Evolutionary conservation across 2,329 filamentous ascomycete species (phyloP).

Genomic region (Didymella glomerata): DNA sequence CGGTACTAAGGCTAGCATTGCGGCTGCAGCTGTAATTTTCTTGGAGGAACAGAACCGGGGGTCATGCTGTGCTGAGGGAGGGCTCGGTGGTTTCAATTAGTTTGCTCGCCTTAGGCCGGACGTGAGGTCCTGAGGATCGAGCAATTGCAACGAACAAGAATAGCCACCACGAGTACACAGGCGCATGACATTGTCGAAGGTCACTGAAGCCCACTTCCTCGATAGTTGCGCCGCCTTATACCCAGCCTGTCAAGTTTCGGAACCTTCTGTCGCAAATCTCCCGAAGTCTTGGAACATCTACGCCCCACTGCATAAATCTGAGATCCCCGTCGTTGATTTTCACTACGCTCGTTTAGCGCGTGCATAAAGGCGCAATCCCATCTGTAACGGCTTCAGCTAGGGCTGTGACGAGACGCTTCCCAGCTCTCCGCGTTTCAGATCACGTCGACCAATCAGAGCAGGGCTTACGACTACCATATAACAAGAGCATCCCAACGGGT

Average conservation of each 20-base stretch:
- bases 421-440: slow-evolving; percentile 16
- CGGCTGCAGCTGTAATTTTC: too few species aligned
- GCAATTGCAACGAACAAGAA: not conserved
- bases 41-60: too few species aligned
- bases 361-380: slow-evolving; percentile 30
- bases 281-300: slow-evolving; percentile 4
- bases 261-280: slow-evolving; percentile 12
- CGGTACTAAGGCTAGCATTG: too few species aligned
- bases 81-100: not conserved
- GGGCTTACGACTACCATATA: not conserved
- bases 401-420: slow-evolving; percentile 6
- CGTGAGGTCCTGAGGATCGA: not conserved
- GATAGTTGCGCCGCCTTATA: not conserved
- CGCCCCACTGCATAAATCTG: slow-evolving; percentile 12
- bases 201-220: not conserved
- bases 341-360: not conserved
- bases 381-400: slow-evolving; percentile 15
- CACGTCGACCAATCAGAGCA: slow-evolving; percentile 13
- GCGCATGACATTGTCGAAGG: not conserved
- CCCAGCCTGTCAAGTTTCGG: slow-evolving; percentile 6
- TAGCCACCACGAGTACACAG: not conserved
- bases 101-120: not conserved
- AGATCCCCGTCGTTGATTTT: slow-evolving; percentile 8
- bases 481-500: slow-evolving; percentile 14
- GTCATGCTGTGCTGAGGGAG: not conserved